Percentiles rank a stretch among this genome's conserved stretches.
Conservation (phyloP, 139 green algal species). For the Eudorina sp. region DNA sequence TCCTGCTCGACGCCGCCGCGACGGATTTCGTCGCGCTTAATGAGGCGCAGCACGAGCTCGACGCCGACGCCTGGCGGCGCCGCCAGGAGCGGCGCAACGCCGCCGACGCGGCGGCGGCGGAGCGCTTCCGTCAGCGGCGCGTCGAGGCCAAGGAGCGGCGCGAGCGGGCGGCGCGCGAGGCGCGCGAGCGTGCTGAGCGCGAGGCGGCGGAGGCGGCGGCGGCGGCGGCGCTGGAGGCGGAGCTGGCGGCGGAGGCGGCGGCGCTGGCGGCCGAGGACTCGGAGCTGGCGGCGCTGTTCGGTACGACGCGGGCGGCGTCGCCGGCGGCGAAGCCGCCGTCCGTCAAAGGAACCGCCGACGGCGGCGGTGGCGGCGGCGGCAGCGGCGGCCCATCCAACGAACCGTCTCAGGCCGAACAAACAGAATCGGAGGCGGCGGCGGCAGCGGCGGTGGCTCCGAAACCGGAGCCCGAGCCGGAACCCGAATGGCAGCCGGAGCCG, state of each 20-base stretch:
- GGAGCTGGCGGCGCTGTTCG: constrained; percentile 22
- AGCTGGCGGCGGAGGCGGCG: constrained; percentile 22
- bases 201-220: constrained; percentile 18
- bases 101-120: not conserved
- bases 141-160: not conserved
- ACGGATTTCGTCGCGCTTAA: constrained; percentile 23
- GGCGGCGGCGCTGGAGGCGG: constrained; percentile 29
- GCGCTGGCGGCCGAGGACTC: constrained; percentile 37
- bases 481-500: not conserved
- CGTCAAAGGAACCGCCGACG: not conserved
- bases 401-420: no score
- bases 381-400: not conserved
- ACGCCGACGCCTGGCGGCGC: constrained; percentile 28
- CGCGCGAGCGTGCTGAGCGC: not conserved
- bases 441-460: not conserved
- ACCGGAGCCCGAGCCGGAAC: not conserved
- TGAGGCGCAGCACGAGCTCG: constrained; percentile 19
- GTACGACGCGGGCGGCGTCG: not conserved
- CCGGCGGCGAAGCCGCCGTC: not conserved
- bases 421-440: not conserved
- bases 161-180: not conserved
- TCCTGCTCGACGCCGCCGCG: constrained; percentile 31
- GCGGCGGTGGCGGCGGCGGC: not conserved
- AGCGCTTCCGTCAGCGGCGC: not conserved
- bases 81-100: constrained; percentile 6